Evolutionary conservation across 2,329 filamentous ascomycete genomes (phyloP), one percentile per base, ranked within the genome.

Genomic region (Aureobasidium sp.): DNA sequence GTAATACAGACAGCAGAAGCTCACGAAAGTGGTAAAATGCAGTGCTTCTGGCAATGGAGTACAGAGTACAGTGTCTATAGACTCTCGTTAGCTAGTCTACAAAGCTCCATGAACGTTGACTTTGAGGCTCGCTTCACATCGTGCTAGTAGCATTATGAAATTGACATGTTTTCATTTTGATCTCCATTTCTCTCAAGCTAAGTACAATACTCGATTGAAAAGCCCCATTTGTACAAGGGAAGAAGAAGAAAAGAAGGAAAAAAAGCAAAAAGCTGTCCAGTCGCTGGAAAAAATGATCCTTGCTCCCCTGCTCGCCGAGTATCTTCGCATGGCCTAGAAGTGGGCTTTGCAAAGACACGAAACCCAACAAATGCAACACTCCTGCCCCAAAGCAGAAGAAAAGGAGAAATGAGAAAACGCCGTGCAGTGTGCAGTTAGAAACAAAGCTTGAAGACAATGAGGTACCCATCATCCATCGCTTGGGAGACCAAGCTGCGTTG

Each of bases 201-300:
- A 33, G 27, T 57, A 45, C 53, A 57, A 45, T 45, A 45, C 53
- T 45, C 53, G 27, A 1, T 14, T 19, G 31, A 9, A 54, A 42
- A n/a, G 5, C 39, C 53, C 40, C 53, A 35, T 57, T 35, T 57
- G n/a, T 57, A 57, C 54, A 58, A 48, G 42, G 19, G 27, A 57
- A 37, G 29, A 57, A 37, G 29, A 33, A 27, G 11, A 37, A 14
- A 17, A 47, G 14, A n/a, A 44, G 24, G 19, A 8, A 29, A 45
- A 47, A 22, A 45, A 35, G 47, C 22, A 24, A n/a, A 27, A 42
- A 56, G 37, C 7, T 54, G 22, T 42, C 37, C 31, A 54, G 52
- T 3, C n/a, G 47, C 47, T 50, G 27, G 15, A 9, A 40, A 29
- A 50, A 33, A 19, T 15, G 11, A 50, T n/a, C 29, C 19, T 35